These are phyloP conservation scores for Trichoderma polysporum DNA, from an alignment of 2,329 filamentous ascomycete genomes.

Conservation along the genomic window DNA sequence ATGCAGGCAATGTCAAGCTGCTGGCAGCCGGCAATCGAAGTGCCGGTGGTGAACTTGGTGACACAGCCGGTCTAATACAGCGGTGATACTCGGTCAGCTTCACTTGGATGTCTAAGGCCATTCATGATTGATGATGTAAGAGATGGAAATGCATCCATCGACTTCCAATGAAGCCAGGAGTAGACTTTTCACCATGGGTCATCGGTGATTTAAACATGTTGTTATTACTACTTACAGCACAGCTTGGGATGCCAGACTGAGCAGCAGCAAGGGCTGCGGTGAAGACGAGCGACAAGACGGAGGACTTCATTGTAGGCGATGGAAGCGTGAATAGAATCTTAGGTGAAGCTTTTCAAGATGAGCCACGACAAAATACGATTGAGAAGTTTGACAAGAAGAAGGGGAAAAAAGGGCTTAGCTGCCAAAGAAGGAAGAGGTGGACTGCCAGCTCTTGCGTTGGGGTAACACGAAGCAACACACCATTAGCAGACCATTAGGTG, in stretches of 20 bases:
- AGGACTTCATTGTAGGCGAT: conserved; percentile 38
- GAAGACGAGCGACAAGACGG: conserved; percentile 32
- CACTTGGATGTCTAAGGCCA: neutral
- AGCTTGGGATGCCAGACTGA: conserved; percentile 37
- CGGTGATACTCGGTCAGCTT: neutral
- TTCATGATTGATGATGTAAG: neutral
- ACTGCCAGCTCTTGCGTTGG: neutral
- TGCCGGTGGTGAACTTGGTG: conserved; percentile 34
- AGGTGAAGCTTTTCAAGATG: neutral
- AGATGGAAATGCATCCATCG: neutral
- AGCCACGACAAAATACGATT: neutral
- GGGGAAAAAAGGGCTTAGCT: neutral
- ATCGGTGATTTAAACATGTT: neutral
- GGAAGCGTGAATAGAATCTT: neutral
- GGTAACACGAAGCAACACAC: neutral
- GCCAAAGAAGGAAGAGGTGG: neutral
- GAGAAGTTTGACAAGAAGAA: neutral
- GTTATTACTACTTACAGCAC: conserved; percentile 38
- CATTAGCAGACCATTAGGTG: conserved; percentile 4
- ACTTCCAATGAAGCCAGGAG: neutral
- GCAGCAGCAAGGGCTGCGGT: conserved; percentile 37
- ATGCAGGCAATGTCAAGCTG: conserved; percentile 42
- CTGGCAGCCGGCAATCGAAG: conserved; percentile 39
- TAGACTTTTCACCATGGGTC: neutral
- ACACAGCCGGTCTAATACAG: conserved; percentile 35